Base-by-base conservation (phyloP, 1,284 basidiomycete genomes). In the Austroboletus rostrupii region DNA sequence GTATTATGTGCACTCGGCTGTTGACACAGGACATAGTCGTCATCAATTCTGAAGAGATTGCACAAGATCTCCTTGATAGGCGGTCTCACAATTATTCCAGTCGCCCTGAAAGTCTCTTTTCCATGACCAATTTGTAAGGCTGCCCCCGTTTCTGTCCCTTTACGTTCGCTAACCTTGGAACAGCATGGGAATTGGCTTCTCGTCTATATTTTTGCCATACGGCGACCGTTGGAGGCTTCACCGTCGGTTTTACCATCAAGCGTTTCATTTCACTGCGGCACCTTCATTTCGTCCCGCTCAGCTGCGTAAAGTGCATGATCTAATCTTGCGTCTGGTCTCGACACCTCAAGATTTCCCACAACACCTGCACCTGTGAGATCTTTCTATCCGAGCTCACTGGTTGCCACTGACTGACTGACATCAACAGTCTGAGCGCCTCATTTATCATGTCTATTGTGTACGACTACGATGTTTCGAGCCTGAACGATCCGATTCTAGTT, bases 211-310 rank as follows among this genome's bases (percentile, higher is more conserved):
- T 26, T 17, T 61, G 11, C 61, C 54, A 4, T 61, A 65, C 38
- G 54, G 61, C 14, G 57, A 61, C 43, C 52, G 49, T 9, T 65
- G 63, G 60, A 57, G 61, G 1, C 59, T 64, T 36, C 61, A 63
- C 45, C 58, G 64, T 12, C 50, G 62, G 17, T 10, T 62, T 17
- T 66, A 66, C 44, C 60, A 66, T 28, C 60, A 64, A 37, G 55
- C 62, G 8, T 57, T 65, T 20, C 53, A 53, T 11, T 29, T 43
- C 11, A 56, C 47, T 21, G 55, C 62, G 21, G 62, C 53, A 0
- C 35, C 45, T 10, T 50, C 54, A 39, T 62, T 54, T 31, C 62
- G 48, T 45, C 64, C 62, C 9, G 23, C 45, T n/a, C 64, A 63
- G 16, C 36, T 57, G 31, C 46, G 48, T 28, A 65, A 57, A 31